These are phyloP conservation scores for Saitozyma sp. DNA, from an alignment of 768 basidiomycete genomes.

Conservation along the genomic window DNA sequence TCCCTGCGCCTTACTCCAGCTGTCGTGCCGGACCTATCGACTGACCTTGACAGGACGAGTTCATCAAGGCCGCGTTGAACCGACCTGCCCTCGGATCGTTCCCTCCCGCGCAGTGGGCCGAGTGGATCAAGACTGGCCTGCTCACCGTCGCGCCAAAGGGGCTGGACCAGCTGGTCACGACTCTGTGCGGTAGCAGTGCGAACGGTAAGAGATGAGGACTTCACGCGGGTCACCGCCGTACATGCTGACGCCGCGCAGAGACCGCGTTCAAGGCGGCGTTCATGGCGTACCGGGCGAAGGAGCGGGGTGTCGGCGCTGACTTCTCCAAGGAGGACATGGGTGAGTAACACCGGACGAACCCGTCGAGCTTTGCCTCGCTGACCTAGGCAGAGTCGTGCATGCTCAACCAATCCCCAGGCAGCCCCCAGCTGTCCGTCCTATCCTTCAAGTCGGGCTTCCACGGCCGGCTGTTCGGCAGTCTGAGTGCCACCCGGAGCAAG, in stretches of 20 bases:
- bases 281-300: conserved; percentile 48
- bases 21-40: neutral
- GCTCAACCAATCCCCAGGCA: conserved; percentile 54
- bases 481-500: conserved; percentile 54
- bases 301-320: conserved; percentile 6
- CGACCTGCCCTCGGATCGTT: conserved; percentile 55
- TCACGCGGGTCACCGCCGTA: neutral
- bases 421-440: conserved; percentile 52
- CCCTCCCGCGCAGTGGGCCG: conserved; percentile 51
- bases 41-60: conserved; percentile 42
- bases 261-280: conserved; percentile 56
- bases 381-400: conserved; percentile 45
- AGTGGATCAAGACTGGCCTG: conserved; percentile 32
- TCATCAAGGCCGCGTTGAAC: conserved; percentile 52
- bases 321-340: conserved; percentile 23
- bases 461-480: conserved; percentile 54
- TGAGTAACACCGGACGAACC: neutral
- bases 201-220: conserved; percentile 24
- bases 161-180: conserved; percentile 52
- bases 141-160: conserved; percentile 55
- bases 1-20: neutral
- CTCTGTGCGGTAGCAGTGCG: conserved; percentile 34
- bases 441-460: conserved; percentile 56
- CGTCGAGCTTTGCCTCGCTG: neutral
- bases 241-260: conserved; percentile 38